A percentile compares a stretch with the other conserved stretches of the same genome.
phyloP scores from a whole-genome alignment of 164 flowering plant species.

The Sextonia rubra region DNA sequence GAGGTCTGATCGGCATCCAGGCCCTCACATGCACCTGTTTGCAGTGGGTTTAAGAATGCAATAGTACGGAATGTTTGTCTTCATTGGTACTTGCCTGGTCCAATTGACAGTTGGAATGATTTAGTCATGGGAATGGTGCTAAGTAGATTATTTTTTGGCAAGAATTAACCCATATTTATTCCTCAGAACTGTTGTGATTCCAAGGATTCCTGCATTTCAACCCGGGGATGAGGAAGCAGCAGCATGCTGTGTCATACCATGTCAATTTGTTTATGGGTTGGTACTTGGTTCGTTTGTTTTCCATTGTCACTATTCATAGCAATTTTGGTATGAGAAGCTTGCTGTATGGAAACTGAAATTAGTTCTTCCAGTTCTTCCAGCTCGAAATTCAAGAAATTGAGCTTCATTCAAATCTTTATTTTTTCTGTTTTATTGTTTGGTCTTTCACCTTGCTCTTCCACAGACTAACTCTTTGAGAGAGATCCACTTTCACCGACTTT shows the following conservation, averaged over 20 bases:
- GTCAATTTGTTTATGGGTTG: not conserved
- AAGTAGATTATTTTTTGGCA: not conserved
- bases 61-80: constrained; percentile 63
- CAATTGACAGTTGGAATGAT: constrained; percentile 85
- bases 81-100: constrained; percentile 98
- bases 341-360: not conserved
- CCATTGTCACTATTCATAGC: not conserved
- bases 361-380: not conserved
- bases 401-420: no score
- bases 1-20: constrained; percentile 96
- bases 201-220: not conserved
- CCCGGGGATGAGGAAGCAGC: not conserved
- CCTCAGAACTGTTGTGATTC: not conserved
- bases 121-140: constrained; percentile 42
- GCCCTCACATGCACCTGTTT: constrained; percentile 77
- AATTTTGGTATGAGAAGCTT: not conserved
- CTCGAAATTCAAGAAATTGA: not conserved
- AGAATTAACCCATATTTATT: not conserved
- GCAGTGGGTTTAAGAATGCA: constrained; percentile 41
- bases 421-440: no score
- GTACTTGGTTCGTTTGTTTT: not conserved
- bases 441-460: no score
- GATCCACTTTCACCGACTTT: no score
- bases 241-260: not conserved
- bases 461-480: no score